phyloP scores from a whole-genome alignment of 2,329 filamentous ascomycete genomes.

The Ophiocordyceps camponoti-saundersi region DNA sequence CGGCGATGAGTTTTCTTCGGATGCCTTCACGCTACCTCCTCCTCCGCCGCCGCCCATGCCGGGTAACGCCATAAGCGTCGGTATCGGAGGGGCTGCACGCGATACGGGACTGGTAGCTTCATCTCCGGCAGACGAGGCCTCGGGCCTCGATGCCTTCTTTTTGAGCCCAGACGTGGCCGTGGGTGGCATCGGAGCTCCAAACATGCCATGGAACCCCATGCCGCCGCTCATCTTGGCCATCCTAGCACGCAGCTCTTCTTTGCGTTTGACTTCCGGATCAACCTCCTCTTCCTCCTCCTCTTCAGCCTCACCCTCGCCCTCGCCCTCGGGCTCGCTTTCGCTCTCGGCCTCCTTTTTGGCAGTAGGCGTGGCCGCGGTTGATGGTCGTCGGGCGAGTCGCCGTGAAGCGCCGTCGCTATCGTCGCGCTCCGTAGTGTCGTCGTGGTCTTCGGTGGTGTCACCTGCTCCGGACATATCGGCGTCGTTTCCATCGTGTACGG shows the following conservation, averaged over 20 bases:
- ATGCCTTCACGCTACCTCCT: slow-evolving; percentile 29
- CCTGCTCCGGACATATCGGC: slow-evolving; percentile 48
- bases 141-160: slow-evolving; percentile 32
- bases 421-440: slow-evolving; percentile 51
- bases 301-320: slow-evolving; percentile 38
- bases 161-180: slow-evolving; percentile 29
- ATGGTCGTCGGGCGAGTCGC: slow-evolving; percentile 17
- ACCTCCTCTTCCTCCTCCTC: slow-evolving; percentile 69
- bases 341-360: slow-evolving; percentile 36
- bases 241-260: slow-evolving; percentile 75
- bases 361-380: slow-evolving; percentile 13
- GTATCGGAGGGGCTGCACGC: slow-evolving; percentile 34
- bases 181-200: slow-evolving; percentile 55
- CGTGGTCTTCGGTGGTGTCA: slow-evolving; percentile 44
- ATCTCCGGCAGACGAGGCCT: slow-evolving; percentile 23
- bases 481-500: slow-evolving; percentile 42
- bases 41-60: slow-evolving; percentile 49
- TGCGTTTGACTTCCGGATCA: slow-evolving; percentile 71
- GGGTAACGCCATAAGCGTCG: slow-evolving; percentile 48
- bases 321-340: slow-evolving; percentile 49
- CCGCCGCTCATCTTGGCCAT: slow-evolving; percentile 99
- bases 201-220: slow-evolving; percentile 94
- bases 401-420: slow-evolving; percentile 48
- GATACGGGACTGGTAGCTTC: slow-evolving; percentile 24
- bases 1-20: slow-evolving; percentile 18